Percentiles rank a stretch among this genome's conserved stretches.
Evolutionary conservation across 495 filamentous ascomycete species (phyloP).

Genomic region (Penicillium pulvis): DNA sequence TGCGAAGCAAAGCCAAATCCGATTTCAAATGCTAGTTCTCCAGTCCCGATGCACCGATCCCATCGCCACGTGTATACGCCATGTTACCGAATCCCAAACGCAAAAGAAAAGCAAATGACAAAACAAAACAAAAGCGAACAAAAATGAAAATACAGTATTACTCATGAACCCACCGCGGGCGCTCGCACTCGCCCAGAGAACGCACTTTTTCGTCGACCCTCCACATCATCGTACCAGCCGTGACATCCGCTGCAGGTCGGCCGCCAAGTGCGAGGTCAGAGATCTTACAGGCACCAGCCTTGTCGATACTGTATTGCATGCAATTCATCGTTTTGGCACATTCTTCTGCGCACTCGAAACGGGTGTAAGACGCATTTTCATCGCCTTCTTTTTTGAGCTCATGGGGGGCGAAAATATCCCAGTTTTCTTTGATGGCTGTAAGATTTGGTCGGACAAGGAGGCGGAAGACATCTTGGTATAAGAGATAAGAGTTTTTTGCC

Average conservation of each 20-base stretch:
- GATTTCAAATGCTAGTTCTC: slow-evolving; percentile 2
- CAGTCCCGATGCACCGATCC: slow-evolving; percentile 10
- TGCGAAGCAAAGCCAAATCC: neutral
- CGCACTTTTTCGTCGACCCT: slow-evolving; percentile 28
- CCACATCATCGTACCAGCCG: slow-evolving; percentile 35
- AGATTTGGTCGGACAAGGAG: slow-evolving; percentile 26
- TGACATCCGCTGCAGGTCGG: slow-evolving; percentile 10
- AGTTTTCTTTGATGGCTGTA: slow-evolving; percentile 20
- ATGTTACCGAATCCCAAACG: neutral
- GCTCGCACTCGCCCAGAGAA: slow-evolving; percentile 20
- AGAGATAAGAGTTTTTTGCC: slow-evolving; percentile 19
- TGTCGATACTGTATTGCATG: slow-evolving; percentile 41
- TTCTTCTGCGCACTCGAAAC: slow-evolving; percentile 35
- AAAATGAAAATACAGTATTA: slow-evolving; percentile 7
- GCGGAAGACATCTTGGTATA: slow-evolving; percentile 30
- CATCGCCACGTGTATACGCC: slow-evolving; percentile 3
- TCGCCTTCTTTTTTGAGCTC: slow-evolving; percentile 14
- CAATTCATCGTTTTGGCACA: slow-evolving; percentile 39
- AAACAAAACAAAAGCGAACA: neutral
- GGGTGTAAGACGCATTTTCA: slow-evolving; percentile 10
- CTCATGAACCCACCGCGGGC: slow-evolving; percentile 10
- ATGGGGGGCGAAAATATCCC: slow-evolving; percentile 32
- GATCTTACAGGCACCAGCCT: slow-evolving; percentile 30
- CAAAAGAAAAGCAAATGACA: neutral
- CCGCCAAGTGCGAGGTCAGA: slow-evolving; percentile 26